Evolutionary conservation across 2,329 filamentous ascomycete species (phyloP).

Genomic region (Ophiostoma ulmi): DNA sequence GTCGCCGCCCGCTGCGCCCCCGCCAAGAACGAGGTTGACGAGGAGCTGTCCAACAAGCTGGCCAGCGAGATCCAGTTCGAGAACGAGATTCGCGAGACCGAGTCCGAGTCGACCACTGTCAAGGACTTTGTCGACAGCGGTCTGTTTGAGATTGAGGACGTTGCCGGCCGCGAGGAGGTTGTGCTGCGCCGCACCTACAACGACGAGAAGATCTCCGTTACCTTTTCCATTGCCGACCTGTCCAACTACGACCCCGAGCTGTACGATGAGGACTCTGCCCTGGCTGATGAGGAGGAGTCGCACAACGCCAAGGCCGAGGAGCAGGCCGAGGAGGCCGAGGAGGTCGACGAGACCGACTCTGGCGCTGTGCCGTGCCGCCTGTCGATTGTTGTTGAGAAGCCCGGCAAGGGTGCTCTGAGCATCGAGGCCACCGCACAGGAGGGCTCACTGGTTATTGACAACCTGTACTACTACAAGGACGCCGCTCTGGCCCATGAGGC

Average conservation of each 20-base stretch:
- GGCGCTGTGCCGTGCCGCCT: slow-evolving; percentile 72
- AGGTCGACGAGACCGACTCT: slow-evolving; percentile 44
- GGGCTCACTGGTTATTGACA: slow-evolving; percentile 80
- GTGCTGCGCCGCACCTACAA: slow-evolving; percentile 75
- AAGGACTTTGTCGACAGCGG: slow-evolving; percentile 85
- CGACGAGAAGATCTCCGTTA: slow-evolving; percentile 74
- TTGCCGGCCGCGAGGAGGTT: slow-evolving; percentile 80
- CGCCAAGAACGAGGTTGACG: slow-evolving; percentile 52
- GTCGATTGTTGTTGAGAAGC: slow-evolving; percentile 84
- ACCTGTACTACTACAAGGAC: slow-evolving; percentile 81
- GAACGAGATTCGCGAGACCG: slow-evolving; percentile 68
- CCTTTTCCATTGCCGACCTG: slow-evolving; percentile 80
- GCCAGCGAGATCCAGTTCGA: slow-evolving; percentile 79
- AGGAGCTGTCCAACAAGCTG: slow-evolving; percentile 81
- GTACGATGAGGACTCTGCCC: slow-evolving; percentile 50
- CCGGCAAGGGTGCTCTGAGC: slow-evolving; percentile 75
- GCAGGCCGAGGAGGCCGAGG: slow-evolving; percentile 54
- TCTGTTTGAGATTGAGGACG: slow-evolving; percentile 77
- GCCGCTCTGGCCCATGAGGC: slow-evolving; percentile 70
- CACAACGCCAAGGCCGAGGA: slow-evolving; percentile 48
- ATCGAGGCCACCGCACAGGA: slow-evolving; percentile 84
- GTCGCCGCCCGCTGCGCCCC: slow-evolving; percentile 41
- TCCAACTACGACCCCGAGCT: slow-evolving; percentile 59
- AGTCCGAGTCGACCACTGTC: slow-evolving; percentile 69
- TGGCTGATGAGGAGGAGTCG: slow-evolving; percentile 51